Percentiles rank a stretch among this genome's conserved stretches.
These are phyloP conservation scores for Botryosphaeria dothidea DNA, from an alignment of 2,329 filamentous ascomycete genomes.

Conservation along the genomic window DNA sequence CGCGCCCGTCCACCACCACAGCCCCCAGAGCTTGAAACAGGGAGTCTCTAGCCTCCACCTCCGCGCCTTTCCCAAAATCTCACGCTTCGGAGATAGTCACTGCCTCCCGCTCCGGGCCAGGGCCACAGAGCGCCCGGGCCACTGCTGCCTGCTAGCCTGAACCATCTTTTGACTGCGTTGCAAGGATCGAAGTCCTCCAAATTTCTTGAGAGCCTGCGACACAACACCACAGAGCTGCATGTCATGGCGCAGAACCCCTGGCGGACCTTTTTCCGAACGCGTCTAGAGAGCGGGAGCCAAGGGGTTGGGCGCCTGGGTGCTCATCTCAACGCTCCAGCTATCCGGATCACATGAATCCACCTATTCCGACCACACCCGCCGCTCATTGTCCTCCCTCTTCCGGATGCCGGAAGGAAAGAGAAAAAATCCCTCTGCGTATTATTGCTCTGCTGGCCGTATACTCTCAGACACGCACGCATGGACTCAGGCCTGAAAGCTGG, in stretches of 20 bases:
- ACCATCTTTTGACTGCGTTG: not conserved
- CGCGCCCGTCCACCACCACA: not conserved
- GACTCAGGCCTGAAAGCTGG: not conserved
- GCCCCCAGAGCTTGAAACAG: conserved; percentile 7
- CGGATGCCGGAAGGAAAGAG: not conserved
- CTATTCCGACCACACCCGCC: not conserved
- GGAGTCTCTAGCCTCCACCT: not conserved
- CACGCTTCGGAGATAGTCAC: conserved; percentile 1
- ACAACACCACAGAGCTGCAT: conserved; percentile 13
- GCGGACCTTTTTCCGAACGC: conserved; percentile 9
- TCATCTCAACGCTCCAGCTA: not conserved
- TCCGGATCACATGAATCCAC: not conserved
- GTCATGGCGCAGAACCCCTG: conserved; percentile 13
- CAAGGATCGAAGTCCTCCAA: conserved; percentile 14
- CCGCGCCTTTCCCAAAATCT: not conserved
- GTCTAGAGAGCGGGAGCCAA: conserved; percentile 7
- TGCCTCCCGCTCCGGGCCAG: conserved; percentile 6
- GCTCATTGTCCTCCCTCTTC: not conserved
- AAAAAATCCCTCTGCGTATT: conserved; percentile 5
- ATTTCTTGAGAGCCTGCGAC: conserved; percentile 7
- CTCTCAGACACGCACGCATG: not conserved
- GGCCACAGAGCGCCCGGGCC: not conserved
- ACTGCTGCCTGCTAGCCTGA: conserved; percentile 4
- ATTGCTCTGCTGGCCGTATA: not conserved
- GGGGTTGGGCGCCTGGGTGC: conserved; percentile 9